Conservation (phyloP, 495 filamentous ascomycete genomes). For the Antarctomyces pellizariae region DNA sequence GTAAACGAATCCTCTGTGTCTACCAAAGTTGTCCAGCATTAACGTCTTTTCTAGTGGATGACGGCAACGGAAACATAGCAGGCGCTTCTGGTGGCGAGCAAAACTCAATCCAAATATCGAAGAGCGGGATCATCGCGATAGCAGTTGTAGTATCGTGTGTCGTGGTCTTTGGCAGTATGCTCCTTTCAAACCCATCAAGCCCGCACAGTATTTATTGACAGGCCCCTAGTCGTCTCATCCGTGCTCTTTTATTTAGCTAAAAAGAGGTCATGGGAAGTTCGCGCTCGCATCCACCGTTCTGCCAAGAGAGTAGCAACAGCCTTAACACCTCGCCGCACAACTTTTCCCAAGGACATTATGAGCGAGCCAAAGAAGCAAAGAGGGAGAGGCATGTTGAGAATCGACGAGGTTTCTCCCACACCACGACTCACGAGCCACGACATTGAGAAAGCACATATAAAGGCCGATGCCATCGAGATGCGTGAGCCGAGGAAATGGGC, state of each 20-base stretch:
- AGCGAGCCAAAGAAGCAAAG: slow-evolving; percentile 9
- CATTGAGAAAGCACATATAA: slow-evolving; percentile 24
- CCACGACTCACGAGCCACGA: slow-evolving; percentile 22
- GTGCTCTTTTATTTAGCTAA: slow-evolving; percentile 30
- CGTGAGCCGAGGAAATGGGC: slow-evolving; percentile 8
- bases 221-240: slow-evolving; percentile 19
- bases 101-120: slow-evolving; percentile 28
- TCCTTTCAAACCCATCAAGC: not conserved
- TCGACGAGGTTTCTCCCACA: slow-evolving; percentile 28
- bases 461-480: slow-evolving; percentile 10
- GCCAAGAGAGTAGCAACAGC: slow-evolving; percentile 27
- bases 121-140: slow-evolving; percentile 35
- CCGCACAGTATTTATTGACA: slow-evolving; percentile 5
- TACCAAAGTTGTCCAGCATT: no score
- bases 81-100: slow-evolving; percentile 28
- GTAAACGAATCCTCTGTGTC: no score
- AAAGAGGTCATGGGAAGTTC: slow-evolving; percentile 31
- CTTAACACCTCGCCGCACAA: slow-evolving; percentile 26
- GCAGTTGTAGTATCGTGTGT: slow-evolving; percentile 34
- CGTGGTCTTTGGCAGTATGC: slow-evolving; percentile 30
- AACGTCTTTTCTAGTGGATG: no score
- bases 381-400: slow-evolving; percentile 16
- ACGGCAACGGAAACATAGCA: no score
- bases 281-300: slow-evolving; percentile 26
- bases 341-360: slow-evolving; percentile 28